A percentile compares a stretch with the other conserved stretches of the same genome.
Conservation (phyloP, 2,329 filamentous ascomycete species). For the Blastomyces percursus region DNA sequence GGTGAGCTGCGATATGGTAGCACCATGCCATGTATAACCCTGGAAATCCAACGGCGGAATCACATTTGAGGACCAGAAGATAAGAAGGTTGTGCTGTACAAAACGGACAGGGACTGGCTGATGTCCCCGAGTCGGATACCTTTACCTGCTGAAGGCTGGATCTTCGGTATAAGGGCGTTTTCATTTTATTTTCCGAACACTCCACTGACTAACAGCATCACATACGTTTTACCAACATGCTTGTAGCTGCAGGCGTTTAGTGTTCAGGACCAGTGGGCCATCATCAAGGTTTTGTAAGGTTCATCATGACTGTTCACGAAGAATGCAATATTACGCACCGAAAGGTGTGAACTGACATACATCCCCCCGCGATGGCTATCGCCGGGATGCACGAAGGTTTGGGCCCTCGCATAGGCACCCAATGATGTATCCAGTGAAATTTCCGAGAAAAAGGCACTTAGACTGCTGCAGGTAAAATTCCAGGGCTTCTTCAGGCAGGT, state of each 20-base stretch:
- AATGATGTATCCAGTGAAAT: slow-evolving; percentile 13
- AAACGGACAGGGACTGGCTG: neutral
- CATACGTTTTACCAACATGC: neutral
- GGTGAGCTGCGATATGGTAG: slow-evolving; percentile 2
- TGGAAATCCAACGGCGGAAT: neutral
- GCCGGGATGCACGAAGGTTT: slow-evolving; percentile 19
- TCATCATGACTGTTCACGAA: slow-evolving; percentile 1
- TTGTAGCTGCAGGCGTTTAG: slow-evolving; percentile 15
- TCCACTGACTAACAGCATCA: neutral
- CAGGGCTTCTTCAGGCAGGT: neutral
- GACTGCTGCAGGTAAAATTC: slow-evolving; percentile 8
- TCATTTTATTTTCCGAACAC: neutral
- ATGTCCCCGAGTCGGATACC: neutral
- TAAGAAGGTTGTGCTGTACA: neutral
- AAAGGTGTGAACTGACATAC: slow-evolving; percentile 20
- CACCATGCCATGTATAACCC: neutral
- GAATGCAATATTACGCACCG: slow-evolving; percentile 33
- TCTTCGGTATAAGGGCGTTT: neutral
- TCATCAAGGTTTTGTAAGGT: slow-evolving; percentile 8
- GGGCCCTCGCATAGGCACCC: slow-evolving; percentile 12
- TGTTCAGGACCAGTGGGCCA: neutral
- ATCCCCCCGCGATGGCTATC: slow-evolving; percentile 24
- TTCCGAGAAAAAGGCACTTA: slow-evolving; percentile 18
- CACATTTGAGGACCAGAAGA: neutral
- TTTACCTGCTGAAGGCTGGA: neutral